Conservation (phyloP, 352 stramenopile species). For the Globisporangium solare region DNA sequence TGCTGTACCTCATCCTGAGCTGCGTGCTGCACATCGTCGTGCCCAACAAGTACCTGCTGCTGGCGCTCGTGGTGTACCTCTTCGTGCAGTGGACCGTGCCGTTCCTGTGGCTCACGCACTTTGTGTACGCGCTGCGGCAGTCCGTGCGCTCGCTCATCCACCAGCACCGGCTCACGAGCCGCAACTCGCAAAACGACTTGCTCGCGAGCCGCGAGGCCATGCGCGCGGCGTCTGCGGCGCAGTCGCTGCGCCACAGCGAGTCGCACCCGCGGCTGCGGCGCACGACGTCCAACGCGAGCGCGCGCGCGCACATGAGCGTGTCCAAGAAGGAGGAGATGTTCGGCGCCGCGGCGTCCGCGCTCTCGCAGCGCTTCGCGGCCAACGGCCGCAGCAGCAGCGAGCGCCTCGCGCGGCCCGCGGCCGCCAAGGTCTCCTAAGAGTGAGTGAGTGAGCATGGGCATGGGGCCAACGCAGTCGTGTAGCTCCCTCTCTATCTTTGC, state of each 20-base stretch:
- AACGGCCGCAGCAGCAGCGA: slow-evolving; percentile 21
- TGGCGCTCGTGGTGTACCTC: slow-evolving; percentile 72
- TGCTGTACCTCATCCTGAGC: slow-evolving; percentile 80
- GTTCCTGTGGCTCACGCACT: slow-evolving; percentile 66
- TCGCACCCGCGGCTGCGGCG: slow-evolving; percentile 30
- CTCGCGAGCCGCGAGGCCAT: slow-evolving; percentile 33
- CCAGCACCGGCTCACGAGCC: slow-evolving; percentile 69
- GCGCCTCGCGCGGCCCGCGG: no score
- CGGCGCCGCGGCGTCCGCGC: slow-evolving; percentile 65
- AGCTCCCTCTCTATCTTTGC: no score
- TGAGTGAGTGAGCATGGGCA: no score
- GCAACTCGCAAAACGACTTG: slow-evolving; percentile 54
- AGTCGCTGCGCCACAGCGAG: slow-evolving; percentile 5
- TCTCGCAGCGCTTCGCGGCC: slow-evolving; percentile 73
- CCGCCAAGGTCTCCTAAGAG: no score
- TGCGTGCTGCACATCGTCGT: slow-evolving; percentile 83
- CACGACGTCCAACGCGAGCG: slow-evolving; percentile 53
- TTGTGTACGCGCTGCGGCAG: slow-evolving; percentile 60
- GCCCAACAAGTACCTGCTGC: slow-evolving; percentile 80
- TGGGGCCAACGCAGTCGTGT: no score
- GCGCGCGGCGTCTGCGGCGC: slow-evolving; percentile 15
- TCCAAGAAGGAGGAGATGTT: slow-evolving; percentile 86
- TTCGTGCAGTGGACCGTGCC: slow-evolving; percentile 80
- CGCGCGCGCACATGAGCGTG: slow-evolving; percentile 61
- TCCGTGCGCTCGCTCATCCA: slow-evolving; percentile 63